Conservation (phyloP, 2,329 filamentous ascomycete genomes). For the Pochonia chlamydosporia region DNA sequence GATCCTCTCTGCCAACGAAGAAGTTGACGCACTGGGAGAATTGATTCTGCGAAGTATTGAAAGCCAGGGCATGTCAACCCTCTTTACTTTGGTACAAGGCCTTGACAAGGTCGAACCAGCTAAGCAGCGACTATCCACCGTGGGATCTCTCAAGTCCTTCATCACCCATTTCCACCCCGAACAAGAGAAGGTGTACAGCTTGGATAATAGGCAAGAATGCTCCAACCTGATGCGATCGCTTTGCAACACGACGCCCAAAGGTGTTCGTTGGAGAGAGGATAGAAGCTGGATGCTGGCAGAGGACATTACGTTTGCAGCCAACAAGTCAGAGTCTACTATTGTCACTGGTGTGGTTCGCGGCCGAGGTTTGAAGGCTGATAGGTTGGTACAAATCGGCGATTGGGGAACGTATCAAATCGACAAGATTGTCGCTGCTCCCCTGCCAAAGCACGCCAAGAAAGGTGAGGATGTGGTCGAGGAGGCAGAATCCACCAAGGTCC, state of each 20-base stretch:
- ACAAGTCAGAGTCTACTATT: constrained; percentile 57
- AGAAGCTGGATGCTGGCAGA: constrained; percentile 94
- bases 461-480: constrained; percentile 63
- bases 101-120: constrained; percentile 71
- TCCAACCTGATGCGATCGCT: constrained; percentile 85
- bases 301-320: constrained; percentile 64
- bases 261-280: constrained; percentile 91
- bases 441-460: constrained; percentile 56
- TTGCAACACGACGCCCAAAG: constrained; percentile 88
- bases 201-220: constrained; percentile 86
- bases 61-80: constrained; percentile 88
- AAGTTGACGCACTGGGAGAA: constrained; percentile 82
- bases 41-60: constrained; percentile 81
- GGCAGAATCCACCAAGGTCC: constrained; percentile 43
- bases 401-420: constrained; percentile 93
- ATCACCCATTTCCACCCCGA: constrained; percentile 92
- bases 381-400: constrained; percentile 84
- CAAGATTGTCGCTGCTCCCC: constrained; percentile 74
- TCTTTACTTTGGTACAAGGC: constrained; percentile 79
- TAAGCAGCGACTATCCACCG: constrained; percentile 70
- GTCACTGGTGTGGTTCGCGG: constrained; percentile 84
- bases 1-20: constrained; percentile 72
- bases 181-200: constrained; percentile 82
- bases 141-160: constrained; percentile 82
- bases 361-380: constrained; percentile 80